Evolutionary conservation across 1,139 yeast genomes (phyloP), one percentile per base, ranked within the genome.

Genomic region (Diutina neorugosa): DNA sequence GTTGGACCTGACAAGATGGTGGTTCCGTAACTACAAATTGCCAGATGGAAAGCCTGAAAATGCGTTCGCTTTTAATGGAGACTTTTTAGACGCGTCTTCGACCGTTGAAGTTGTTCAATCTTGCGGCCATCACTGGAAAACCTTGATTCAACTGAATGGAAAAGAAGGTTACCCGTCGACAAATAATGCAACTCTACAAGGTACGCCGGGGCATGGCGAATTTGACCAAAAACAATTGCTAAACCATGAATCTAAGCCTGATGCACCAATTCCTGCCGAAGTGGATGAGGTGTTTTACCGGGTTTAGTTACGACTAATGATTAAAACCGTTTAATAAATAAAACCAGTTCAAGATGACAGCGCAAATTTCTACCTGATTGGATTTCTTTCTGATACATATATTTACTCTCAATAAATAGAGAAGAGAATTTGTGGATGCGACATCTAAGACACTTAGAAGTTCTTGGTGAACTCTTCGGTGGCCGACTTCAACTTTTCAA

Each of bases 31-130:
- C 65, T 89, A 89, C 78, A 89, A 89, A 71, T 76, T 86, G 57
- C 94, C 96, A 44, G 96, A 88, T 65, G 96, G 95, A 54, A 89
- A 89, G 74, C 93, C 95, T 58, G 83, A 78, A 66, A 89, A 89
- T 70, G 80, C 80, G 66, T 88, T 89, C 69, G 96, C 96, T 14
- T 86, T 86, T 76, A 76, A 84, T 55, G 96, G 91, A 58, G 83
- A 82, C 65, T 88, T 85, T 70, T 84, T 84, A 69, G 78, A 79
- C 75, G 85, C 77, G 67, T 71, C 77, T 59, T 86, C 86, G 62
- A 89, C 96, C 53, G 74, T 87, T 61, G 82, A 80, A 56, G 77
- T 86, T 55, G 78, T 89, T 58, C 70, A 77, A 59, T 90, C 85
- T 65, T 84, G 91, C 63, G 71, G 78, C 62, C 78, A 76, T 55